Base-by-base conservation (phyloP, 129 eudicot species). In the Gnaphalium uliginosum region DNA sequence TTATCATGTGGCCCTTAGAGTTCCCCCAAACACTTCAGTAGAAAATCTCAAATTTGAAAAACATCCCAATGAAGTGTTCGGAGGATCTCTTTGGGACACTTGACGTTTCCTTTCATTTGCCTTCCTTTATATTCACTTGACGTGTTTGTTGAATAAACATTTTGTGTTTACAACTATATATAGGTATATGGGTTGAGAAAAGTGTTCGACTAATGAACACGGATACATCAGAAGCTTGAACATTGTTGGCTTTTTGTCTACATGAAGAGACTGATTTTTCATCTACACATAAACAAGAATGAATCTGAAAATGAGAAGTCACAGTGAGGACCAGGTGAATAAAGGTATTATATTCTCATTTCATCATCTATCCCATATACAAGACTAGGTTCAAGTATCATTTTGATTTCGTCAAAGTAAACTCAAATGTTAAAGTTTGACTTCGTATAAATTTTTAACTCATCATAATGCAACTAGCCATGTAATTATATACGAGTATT, bases 1-100 rank as follows among this genome's bases (percentile, higher is more conserved):
- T 37, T 78, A 70, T 69, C 50, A 68, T 19, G 63, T 68, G 68
- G 8, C 69, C 27, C 75, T 69, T 39, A 26, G 70, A 68, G 81
- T 77, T 77, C 80, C 76, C 76, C 69, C 81, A 77, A 77, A 77
- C 81, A 77, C 81, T 77, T 77, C 76, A 77, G 70, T 58, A 59
- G 63, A 15, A 68, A 41, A 27, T 7, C 33, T 0, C 7, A 5
- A 19, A 43, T 10, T 5, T 39, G 15, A 2, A 41, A 41, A 8
- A 41, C 9, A 41, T 58, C 75, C 81, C 37, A 41, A 8, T 77
- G 81, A 77, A 77, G 81, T 77, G 76, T 69, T 69, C 35, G 50
- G 81, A 68, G 81, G 81, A 77, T 58, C 53, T 77, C 76, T 57
- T 25, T 69, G 76, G 14, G 61, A 69, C 81, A 59, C 76, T 59